A percentile compares a stretch with the other conserved stretches of the same genome.
phyloP scores from a whole-genome alignment of 768 basidiomycete genomes.

The Nidularia sp. region DNA sequence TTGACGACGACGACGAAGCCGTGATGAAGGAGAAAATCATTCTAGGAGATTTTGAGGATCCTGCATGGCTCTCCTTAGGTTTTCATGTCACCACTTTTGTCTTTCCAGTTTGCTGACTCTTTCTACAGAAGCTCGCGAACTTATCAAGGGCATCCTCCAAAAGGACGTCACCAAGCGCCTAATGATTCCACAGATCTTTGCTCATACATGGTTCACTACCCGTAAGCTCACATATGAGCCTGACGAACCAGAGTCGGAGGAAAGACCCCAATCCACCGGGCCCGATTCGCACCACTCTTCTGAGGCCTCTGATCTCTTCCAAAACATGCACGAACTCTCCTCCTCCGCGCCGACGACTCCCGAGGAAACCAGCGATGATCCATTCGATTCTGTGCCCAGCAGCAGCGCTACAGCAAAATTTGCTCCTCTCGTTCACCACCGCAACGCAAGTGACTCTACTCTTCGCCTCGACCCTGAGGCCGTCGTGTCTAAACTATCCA shows the following conservation, averaged over 20 bases:
- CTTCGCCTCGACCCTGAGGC: constrained; percentile 38
- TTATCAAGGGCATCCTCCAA: constrained; percentile 74
- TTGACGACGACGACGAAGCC: constrained; percentile 84
- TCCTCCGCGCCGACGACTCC: constrained; percentile 57
- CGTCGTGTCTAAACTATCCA: not conserved
- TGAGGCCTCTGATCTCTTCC: constrained; percentile 44
- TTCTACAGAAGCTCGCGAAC: constrained; percentile 72
- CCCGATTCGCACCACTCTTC: constrained; percentile 39
- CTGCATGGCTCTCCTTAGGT: constrained; percentile 89
- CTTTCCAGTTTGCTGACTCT: not conserved
- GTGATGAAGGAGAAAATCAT: constrained; percentile 84
- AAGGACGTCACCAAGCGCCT: constrained; percentile 73
- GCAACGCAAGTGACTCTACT: constrained; percentile 55
- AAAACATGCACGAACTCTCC: constrained; percentile 25
- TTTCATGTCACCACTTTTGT: constrained; percentile 9
- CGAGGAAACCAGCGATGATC: constrained; percentile 42
- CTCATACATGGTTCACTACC: constrained; percentile 80
- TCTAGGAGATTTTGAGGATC: constrained; percentile 84
- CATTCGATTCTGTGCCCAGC: constrained; percentile 23
- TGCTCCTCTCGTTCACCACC: constrained; percentile 26
- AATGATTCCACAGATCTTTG: constrained; percentile 80
- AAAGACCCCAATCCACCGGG: constrained; percentile 17
- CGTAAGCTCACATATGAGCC: constrained; percentile 27
- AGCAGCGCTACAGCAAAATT: not conserved
- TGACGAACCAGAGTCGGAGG: constrained; percentile 21